Conservation (phyloP, 2,329 filamentous ascomycete species). For the Sporothrix curviconia region DNA sequence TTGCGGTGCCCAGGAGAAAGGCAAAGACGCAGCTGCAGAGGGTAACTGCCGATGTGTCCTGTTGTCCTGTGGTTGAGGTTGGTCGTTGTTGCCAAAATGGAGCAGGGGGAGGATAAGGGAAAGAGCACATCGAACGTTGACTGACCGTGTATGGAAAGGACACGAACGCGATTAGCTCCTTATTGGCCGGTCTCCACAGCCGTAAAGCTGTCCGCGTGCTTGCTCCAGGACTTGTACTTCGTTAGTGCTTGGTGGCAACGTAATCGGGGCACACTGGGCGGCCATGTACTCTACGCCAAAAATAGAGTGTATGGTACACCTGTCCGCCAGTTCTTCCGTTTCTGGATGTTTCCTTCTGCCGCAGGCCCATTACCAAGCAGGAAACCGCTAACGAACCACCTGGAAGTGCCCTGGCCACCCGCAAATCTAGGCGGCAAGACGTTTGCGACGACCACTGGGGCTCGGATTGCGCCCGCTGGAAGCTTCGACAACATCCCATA, state of each 20-base stretch:
- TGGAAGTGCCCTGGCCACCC: no score
- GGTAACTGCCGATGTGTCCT: not conserved
- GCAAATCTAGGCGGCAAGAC: not conserved
- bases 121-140: no score
- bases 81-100: not conserved
- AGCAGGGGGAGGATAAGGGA: not conserved
- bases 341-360: conserved; percentile 10
- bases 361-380: conserved; percentile 16
- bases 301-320: not conserved
- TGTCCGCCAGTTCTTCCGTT: conserved; percentile 1
- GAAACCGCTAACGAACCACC: no score
- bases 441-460: not conserved
- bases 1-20: no score
- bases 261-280: no score
- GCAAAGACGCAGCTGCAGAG: not conserved
- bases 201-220: not conserved
- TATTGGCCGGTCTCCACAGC: conserved; percentile 25
- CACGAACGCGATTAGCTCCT: conserved; percentile 39
- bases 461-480: no score
- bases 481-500: conserved; percentile 14
- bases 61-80: not conserved
- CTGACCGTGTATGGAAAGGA: no score
- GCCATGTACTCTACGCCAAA: no score
- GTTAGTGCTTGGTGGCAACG: not conserved
- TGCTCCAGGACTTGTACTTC: not conserved